These are phyloP conservation scores for Mycothermus thermophilus DNA, from an alignment of 495 filamentous ascomycete genomes.

Conservation along the genomic window DNA sequence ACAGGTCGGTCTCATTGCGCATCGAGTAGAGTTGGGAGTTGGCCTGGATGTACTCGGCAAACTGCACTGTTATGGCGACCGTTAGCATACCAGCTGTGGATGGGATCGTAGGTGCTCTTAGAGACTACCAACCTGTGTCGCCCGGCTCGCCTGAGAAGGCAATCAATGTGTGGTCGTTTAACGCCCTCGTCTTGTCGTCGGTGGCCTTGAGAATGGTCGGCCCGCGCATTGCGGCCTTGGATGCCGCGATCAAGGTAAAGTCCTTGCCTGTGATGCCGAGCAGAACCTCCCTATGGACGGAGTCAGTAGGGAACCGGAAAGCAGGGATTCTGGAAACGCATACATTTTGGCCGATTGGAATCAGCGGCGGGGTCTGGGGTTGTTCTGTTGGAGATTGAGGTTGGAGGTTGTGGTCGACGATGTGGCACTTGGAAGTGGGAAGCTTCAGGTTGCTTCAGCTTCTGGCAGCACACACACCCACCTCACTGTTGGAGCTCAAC, in stretches of 20 bases:
- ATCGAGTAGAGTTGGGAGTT: conserved; percentile 97
- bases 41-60: conserved; percentile 97
- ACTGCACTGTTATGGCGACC: conserved; percentile 86
- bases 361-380: not conserved
- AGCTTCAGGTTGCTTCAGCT: too few relatives aligned
- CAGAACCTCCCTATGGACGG: conserved; percentile 71
- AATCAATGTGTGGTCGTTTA: conserved; percentile 91
- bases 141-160: conserved; percentile 94
- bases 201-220: conserved; percentile 89
- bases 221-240: conserved; percentile 94
- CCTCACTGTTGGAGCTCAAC: too few relatives aligned
- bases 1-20: conserved; percentile 86
- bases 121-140: conserved; percentile 59
- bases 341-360: conserved; percentile 14
- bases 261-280: conserved; percentile 97
- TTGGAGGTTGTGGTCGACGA: too few relatives aligned
- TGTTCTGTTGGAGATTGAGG: conserved; percentile 1
- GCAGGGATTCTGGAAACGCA: too few relatives aligned
- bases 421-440: too few relatives aligned
- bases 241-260: conserved; percentile 94
- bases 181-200: conserved; percentile 85
- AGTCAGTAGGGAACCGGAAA: not conserved
- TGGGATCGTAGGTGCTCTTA: not conserved
- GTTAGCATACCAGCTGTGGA: conserved; percentile 15
- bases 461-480: too few relatives aligned